These are phyloP conservation scores for Nicotiana obtusifolia DNA, from an alignment of 257 asterid genomes.

Conservation along the genomic window DNA sequence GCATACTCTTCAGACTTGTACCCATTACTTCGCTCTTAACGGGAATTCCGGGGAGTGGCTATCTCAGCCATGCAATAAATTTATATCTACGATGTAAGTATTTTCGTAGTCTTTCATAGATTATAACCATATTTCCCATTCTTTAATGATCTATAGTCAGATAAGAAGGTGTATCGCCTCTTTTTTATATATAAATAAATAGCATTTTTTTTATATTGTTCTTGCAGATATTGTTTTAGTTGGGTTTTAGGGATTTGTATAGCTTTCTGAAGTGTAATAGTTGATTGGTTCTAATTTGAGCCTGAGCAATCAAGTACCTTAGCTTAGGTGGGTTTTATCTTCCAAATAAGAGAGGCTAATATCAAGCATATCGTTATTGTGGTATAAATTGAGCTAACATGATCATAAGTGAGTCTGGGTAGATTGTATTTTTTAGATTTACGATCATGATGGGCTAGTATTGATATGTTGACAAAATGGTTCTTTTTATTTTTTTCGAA, in stretches of 20 bases:
- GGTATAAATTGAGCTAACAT: background rate
- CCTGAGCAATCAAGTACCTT: background rate
- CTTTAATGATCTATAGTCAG: background rate
- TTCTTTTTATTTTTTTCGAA: too few relatives aligned
- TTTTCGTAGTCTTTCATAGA: background rate
- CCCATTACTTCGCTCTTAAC: slow-evolving; percentile 90
- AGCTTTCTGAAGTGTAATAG: background rate
- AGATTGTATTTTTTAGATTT: background rate
- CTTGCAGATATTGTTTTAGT: background rate
- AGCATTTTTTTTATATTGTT: background rate
- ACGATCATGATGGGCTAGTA: background rate
- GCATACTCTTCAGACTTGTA: slow-evolving; percentile 77
- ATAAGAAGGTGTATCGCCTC: background rate
- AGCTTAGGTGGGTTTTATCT: background rate
- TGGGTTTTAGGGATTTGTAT: background rate
- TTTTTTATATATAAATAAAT: background rate
- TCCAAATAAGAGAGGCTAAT: background rate
- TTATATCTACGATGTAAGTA: slow-evolving; percentile 81
- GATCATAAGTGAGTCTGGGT: background rate
- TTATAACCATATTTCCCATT: background rate
- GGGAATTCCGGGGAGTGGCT: slow-evolving; percentile 99
- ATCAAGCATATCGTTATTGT: background rate
- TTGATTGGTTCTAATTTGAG: background rate
- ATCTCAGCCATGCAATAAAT: slow-evolving; percentile 97
- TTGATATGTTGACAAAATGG: background rate